Percentiles rank a stretch among this genome's conserved stretches.
Evolutionary conservation across 352 stramenopile genomes (phyloP).

Genomic region (Globisporangium apiculatum): DNA sequence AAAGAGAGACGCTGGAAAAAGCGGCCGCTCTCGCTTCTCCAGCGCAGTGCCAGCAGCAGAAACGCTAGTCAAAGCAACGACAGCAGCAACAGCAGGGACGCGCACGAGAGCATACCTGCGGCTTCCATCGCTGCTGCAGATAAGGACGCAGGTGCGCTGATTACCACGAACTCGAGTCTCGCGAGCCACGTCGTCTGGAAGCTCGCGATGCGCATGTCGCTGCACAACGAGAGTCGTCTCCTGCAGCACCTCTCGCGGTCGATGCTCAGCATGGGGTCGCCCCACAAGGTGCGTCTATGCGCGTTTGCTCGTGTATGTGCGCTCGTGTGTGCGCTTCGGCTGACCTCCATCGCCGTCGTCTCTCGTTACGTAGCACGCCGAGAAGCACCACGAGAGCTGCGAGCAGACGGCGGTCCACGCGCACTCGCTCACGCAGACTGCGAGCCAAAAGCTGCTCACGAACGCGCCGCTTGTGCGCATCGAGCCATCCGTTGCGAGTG

Average conservation of each 20-base stretch:
- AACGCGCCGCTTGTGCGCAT: slow-evolving; percentile 1
- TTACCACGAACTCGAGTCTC: slow-evolving; percentile 14
- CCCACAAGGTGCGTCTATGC: slow-evolving; percentile 32
- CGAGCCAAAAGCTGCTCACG: slow-evolving; percentile 23
- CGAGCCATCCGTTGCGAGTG: background rate
- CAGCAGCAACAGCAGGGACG: background rate
- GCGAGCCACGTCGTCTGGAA: slow-evolving; percentile 57
- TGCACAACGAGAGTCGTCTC: slow-evolving; percentile 53
- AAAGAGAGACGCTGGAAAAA: slow-evolving; percentile 8
- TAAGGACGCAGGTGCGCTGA: slow-evolving; percentile 8
- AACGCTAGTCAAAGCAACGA: background rate
- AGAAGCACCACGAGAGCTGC: slow-evolving; percentile 8
- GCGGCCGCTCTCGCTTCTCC: slow-evolving; percentile 7
- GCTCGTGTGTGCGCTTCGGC: no score
- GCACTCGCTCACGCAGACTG: slow-evolving; percentile 22
- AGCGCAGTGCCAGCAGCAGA: slow-evolving; percentile 3
- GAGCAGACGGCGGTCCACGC: slow-evolving; percentile 8
- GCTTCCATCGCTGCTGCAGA: background rate
- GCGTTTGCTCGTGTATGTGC: background rate
- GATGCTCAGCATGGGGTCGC: slow-evolving; percentile 36
- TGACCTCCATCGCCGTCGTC: no score
- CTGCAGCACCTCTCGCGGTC: slow-evolving; percentile 65
- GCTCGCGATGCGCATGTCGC: slow-evolving; percentile 57
- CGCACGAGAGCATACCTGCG: background rate
- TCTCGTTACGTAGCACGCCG: slow-evolving; percentile 9